Conservation (phyloP, 371 early-diverging fungal genomes). For the Mortierella sp. region DNA sequence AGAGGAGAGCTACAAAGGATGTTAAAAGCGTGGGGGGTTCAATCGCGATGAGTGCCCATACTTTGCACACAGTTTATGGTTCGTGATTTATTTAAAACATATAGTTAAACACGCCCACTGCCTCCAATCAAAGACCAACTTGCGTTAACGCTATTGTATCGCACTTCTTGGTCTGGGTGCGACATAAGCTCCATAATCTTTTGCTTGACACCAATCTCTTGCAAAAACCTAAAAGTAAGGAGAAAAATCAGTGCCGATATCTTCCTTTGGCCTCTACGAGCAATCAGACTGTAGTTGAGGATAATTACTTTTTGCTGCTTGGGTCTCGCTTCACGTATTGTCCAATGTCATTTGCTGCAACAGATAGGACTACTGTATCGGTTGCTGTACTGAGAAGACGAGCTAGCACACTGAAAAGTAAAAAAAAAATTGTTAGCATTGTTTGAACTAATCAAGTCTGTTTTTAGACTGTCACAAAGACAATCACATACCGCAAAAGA, state of each 20-base stretch:
- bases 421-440: neutral
- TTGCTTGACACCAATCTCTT: constrained; percentile 93
- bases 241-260: neutral
- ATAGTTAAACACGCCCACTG: neutral
- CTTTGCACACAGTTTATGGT: too few relatives aligned
- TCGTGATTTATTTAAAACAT: too few relatives aligned
- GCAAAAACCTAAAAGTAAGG: constrained; percentile 71
- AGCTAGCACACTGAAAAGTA: constrained; percentile 59
- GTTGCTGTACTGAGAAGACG: constrained; percentile 76
- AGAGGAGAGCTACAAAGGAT: too few relatives aligned
- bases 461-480: neutral
- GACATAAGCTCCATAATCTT: constrained; percentile 95
- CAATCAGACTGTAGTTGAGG: too few relatives aligned
- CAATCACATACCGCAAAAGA: constrained; percentile 68
- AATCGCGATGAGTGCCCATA: too few relatives aligned
- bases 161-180: constrained; percentile 52
- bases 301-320: constrained; percentile 83
- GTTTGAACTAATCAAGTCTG: too few relatives aligned
- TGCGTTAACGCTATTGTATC: constrained; percentile 57
- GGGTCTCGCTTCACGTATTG: constrained; percentile 91
- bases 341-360: constrained; percentile 95
- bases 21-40: too few relatives aligned
- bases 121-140: constrained; percentile 58
- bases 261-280: too few relatives aligned
- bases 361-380: constrained; percentile 80